These are phyloP conservation scores for Malus asiatica DNA, from an alignment of 306 rosid species.

Conservation along the genomic window DNA sequence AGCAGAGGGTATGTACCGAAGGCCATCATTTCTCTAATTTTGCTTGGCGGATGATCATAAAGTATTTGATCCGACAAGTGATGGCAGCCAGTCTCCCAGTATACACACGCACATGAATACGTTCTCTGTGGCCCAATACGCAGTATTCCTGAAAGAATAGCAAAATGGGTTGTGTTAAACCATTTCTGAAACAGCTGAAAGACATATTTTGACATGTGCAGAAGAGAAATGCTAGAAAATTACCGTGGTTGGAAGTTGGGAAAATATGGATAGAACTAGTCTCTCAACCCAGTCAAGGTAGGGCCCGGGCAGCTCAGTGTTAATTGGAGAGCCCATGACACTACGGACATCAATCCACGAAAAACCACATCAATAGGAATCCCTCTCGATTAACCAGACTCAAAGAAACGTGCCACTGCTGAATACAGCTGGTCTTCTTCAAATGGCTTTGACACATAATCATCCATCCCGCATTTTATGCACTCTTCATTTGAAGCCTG, in stretches of 20 bases:
- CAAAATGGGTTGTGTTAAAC: background rate
- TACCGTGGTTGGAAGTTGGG: slow-evolving; percentile 5
- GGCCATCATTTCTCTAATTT: background rate
- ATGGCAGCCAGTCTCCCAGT: background rate
- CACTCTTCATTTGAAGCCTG: slow-evolving; percentile 78
- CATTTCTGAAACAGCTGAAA: background rate
- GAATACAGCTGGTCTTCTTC: slow-evolving; percentile 74
- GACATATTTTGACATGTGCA: background rate
- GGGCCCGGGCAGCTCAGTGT: background rate
- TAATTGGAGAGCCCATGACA: background rate
- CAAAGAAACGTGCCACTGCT: slow-evolving; percentile 53
- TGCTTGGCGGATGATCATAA: slow-evolving; percentile 1
- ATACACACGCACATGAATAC: background rate
- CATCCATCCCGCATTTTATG: slow-evolving; percentile 89
- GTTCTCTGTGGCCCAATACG: background rate
- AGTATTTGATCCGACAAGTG: background rate
- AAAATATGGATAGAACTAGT: slow-evolving; percentile 1
- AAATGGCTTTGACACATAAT: slow-evolving; percentile 77
- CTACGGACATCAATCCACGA: slow-evolving; percentile 5
- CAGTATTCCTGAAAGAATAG: slow-evolving; percentile 11
- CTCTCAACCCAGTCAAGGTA: slow-evolving; percentile 22
- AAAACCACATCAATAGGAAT: background rate
- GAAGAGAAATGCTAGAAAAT: slow-evolving; percentile 1
- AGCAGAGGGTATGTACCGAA: slow-evolving; percentile 22
- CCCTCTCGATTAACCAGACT: slow-evolving; percentile 26